Evolutionary conservation across 768 basidiomycete species (phyloP).

Genomic region (Krasilnikovozyma curviuscula): DNA sequence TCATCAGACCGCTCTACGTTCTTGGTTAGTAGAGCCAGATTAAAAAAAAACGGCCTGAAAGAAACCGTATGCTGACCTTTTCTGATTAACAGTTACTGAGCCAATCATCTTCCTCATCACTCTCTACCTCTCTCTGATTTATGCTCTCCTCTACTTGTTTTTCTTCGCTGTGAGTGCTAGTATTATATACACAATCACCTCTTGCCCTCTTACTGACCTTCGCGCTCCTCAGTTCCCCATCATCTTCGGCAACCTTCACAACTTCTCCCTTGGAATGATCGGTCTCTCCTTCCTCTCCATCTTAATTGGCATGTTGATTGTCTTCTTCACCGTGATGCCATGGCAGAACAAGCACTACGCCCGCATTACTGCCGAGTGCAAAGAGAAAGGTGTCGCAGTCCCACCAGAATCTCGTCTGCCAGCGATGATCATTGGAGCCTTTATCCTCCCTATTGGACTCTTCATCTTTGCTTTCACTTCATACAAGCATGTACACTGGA

Average conservation of each 20-base stretch:
- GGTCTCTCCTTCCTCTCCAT: slow-evolving; percentile 9
- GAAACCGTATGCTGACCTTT: too few species aligned
- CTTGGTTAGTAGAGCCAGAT: too few species aligned
- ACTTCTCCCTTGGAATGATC: slow-evolving; percentile 6
- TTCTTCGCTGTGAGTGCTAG: slow-evolving; percentile 12
- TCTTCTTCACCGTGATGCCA: slow-evolving; percentile 3
- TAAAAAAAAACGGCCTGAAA: too few species aligned
- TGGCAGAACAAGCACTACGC: slow-evolving; percentile 2
- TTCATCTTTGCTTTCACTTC: slow-evolving; percentile 7
- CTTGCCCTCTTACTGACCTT: too few species aligned
- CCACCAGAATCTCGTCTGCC: slow-evolving; percentile 8
- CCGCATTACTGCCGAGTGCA: neutral
- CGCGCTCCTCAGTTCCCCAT: too few species aligned
- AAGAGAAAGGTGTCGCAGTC: too few species aligned
- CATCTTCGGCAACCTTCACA: slow-evolving; percentile 2
- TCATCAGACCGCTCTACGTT: slow-evolving; percentile 20
- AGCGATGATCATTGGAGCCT: slow-evolving; percentile 6
- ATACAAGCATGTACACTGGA: too few species aligned
- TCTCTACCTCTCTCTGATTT: neutral
- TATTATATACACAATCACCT: too few species aligned
- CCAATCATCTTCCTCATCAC: slow-evolving; percentile 19
- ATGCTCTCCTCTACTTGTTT: slow-evolving; percentile 4
- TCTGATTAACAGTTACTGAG: too few species aligned
- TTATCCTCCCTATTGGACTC: slow-evolving; percentile 8
- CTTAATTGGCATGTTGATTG: slow-evolving; percentile 5